Conservation (phyloP, 164 flowering plant species). For the Aristolochia fimbriata region DNA sequence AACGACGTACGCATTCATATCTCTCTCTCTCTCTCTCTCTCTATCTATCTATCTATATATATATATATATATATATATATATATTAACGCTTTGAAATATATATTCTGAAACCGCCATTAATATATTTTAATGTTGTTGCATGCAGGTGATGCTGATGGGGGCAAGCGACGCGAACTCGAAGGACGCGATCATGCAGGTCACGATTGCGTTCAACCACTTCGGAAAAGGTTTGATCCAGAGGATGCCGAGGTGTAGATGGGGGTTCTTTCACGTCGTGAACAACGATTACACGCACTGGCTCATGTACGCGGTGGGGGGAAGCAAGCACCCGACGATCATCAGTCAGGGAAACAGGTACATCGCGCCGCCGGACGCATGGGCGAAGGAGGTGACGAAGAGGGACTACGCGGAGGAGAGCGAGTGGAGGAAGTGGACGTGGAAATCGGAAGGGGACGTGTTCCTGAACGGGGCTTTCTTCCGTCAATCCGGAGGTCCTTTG, state of each 20-base stretch:
- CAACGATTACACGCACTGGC: slow-evolving; percentile 36
- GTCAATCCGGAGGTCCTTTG: slow-evolving; percentile 45
- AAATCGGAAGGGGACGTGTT: slow-evolving; percentile 66
- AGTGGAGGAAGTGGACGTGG: slow-evolving; percentile 76
- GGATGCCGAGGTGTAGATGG: slow-evolving; percentile 50
- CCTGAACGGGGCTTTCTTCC: slow-evolving; percentile 76
- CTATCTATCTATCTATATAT: neutral
- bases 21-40: neutral
- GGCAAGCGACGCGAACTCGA: slow-evolving; percentile 34
- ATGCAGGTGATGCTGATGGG: slow-evolving; percentile 66
- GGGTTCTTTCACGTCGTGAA: slow-evolving; percentile 42
- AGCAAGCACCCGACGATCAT: slow-evolving; percentile 37
- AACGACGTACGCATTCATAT: slow-evolving; percentile 39
- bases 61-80: no score
- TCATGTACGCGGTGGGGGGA: slow-evolving; percentile 46
- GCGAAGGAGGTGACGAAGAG: slow-evolving; percentile 70
- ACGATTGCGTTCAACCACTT: slow-evolving; percentile 56
- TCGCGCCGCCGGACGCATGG: slow-evolving; percentile 22
- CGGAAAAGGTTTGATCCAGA: slow-evolving; percentile 47
- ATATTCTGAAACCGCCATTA: no score
- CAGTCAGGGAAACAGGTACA: slow-evolving; percentile 40
- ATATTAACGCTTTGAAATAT: no score
- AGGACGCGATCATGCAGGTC: slow-evolving; percentile 49
- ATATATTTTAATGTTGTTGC: no score
- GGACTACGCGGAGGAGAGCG: slow-evolving; percentile 45